Evolutionary conservation across 192 early-diverging fungal species (phyloP).

Genomic region (Gryganskiella cystojenkinii): DNA sequence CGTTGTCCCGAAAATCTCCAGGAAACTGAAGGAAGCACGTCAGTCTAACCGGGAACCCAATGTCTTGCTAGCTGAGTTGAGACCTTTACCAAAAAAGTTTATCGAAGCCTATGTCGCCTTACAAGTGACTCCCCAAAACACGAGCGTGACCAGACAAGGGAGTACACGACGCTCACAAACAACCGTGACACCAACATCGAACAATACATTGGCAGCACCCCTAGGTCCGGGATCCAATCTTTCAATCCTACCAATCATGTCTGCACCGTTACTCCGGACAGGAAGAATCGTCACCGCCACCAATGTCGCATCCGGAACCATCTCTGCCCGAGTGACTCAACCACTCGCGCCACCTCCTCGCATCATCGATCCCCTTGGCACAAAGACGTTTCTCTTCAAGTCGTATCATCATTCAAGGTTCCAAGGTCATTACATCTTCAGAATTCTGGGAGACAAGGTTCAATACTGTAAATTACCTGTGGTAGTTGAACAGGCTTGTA

Average conservation of each 20-base stretch:
- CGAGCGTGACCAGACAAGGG: background rate
- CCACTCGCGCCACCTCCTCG: too few species aligned
- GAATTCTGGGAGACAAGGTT: slow-evolving; percentile 10
- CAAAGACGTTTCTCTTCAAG: slow-evolving; percentile 29
- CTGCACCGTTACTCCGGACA: too few species aligned
- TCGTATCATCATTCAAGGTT: slow-evolving; percentile 39
- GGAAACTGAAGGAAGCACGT: slow-evolving; percentile 19
- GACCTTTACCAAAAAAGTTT: slow-evolving; percentile 27
- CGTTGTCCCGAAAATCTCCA: background rate
- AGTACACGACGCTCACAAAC: too few species aligned
- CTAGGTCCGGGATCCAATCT: too few species aligned
- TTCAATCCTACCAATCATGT: too few species aligned
- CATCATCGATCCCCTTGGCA: slow-evolving; percentile 4
- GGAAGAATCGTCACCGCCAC: too few species aligned
- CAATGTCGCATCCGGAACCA: too few species aligned
- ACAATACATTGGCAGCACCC: too few species aligned
- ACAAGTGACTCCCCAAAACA: background rate
- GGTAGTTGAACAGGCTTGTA: slow-evolving; percentile 23
- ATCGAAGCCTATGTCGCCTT: slow-evolving; percentile 7
- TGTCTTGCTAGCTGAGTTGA: slow-evolving; percentile 14
- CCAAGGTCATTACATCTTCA: slow-evolving; percentile 34
- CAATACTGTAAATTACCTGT: slow-evolving; percentile 28
- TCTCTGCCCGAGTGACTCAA: too few species aligned
- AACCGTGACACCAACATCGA: too few species aligned
- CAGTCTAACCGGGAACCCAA: slow-evolving; percentile 19